phyloP scores from a whole-genome alignment of 495 filamentous ascomycete species.

The Xylaria palmicola region DNA sequence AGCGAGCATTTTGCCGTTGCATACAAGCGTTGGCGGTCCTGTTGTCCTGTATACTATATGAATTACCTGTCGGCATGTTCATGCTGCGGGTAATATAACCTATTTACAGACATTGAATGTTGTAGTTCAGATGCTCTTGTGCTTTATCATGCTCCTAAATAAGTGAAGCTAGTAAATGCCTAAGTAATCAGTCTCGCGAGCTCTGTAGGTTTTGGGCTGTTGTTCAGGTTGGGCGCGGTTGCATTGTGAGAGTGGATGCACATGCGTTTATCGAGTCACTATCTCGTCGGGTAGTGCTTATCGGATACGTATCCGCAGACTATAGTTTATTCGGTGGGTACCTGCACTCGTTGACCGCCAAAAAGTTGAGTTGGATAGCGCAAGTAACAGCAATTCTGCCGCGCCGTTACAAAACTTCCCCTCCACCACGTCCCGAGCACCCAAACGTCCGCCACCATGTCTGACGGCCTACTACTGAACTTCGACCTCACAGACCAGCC shows the following conservation, averaged over 20 bases:
- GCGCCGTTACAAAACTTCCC: slow-evolving; percentile 9
- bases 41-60: slow-evolving; percentile 2
- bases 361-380: slow-evolving; percentile 21
- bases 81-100: no score
- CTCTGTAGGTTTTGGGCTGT: no score
- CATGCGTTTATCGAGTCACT: neutral
- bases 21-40: neutral
- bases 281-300: neutral
- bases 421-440: neutral
- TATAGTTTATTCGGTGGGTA: no score
- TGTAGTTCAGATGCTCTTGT: no score
- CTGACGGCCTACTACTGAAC: slow-evolving; percentile 91
- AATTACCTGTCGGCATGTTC: slow-evolving; percentile 2
- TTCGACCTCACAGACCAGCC: slow-evolving; percentile 70
- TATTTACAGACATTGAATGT: no score
- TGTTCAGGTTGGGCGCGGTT: no score
- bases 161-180: no score
- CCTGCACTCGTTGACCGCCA: slow-evolving; percentile 19
- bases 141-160: no score
- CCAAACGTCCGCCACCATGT: slow-evolving; percentile 55
- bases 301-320: neutral
- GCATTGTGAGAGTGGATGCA: no score
- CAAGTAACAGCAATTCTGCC: slow-evolving; percentile 22
- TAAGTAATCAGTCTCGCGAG: no score
- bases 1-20: neutral